Conservation (phyloP, 176 grass and related monocot genomes). For the Lolium rigidum region DNA sequence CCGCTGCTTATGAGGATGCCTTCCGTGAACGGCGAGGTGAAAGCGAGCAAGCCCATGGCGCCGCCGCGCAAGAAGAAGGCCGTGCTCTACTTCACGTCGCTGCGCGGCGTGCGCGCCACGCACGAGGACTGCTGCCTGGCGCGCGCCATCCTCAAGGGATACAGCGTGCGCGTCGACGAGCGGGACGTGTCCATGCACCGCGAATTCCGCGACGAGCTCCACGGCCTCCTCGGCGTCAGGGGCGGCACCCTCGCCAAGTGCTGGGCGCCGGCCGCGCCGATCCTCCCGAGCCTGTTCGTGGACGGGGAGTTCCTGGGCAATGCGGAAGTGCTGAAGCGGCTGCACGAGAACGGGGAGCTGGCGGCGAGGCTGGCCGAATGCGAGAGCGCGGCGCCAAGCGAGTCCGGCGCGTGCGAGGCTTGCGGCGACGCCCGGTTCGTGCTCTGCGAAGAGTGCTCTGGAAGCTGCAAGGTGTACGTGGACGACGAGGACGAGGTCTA, state of each 20-base stretch:
- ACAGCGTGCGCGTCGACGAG: constrained; percentile 80
- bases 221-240: constrained; percentile 35
- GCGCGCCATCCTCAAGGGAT: constrained; percentile 73
- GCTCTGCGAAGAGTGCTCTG: constrained; percentile 83
- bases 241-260: constrained; percentile 33
- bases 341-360: constrained; percentile 85
- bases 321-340: constrained; percentile 76
- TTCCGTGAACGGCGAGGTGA: constrained; percentile 1
- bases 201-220: constrained; percentile 76
- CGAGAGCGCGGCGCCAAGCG: constrained; percentile 33
- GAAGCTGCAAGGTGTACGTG: constrained; percentile 88
- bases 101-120: constrained; percentile 83
- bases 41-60: constrained; percentile 3
- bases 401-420: constrained; percentile 54
- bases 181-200: constrained; percentile 96
- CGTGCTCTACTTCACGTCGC: constrained; percentile 92
- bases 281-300: constrained; percentile 74
- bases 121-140: constrained; percentile 80
- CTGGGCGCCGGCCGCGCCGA: constrained; percentile 23
- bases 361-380: constrained; percentile 56
- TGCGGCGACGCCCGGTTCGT: constrained; percentile 90
- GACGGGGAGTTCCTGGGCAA: constrained; percentile 64
- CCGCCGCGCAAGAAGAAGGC: constrained; percentile 34
- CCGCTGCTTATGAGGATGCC: constrained; percentile 39
- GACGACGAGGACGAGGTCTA: constrained; percentile 29